Conservation (phyloP, 2,329 filamentous ascomycete species). For the Pezicula rhizophila region DNA sequence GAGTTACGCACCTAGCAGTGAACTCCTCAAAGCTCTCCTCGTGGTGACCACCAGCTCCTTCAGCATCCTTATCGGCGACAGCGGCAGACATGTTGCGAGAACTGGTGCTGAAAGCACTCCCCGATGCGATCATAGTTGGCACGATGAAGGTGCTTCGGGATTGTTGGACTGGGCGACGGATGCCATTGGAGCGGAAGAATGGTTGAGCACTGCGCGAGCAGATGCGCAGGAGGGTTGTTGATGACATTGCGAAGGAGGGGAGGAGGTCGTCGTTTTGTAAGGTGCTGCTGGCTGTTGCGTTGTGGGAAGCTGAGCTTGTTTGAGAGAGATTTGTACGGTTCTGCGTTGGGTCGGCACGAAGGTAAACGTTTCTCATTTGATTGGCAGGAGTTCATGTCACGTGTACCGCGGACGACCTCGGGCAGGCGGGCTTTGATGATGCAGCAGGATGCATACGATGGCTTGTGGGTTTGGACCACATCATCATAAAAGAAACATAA, state of each 20-base stretch:
- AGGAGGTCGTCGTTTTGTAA: constrained; percentile 2
- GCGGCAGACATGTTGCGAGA: constrained; percentile 29
- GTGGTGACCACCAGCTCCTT: constrained; percentile 54
- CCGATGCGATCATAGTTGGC: constrained; percentile 42
- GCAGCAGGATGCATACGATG: no score
- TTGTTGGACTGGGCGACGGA: constrained; percentile 50
- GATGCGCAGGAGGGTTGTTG: constrained; percentile 62
- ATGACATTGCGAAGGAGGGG: constrained; percentile 47
- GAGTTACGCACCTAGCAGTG: constrained; percentile 73
- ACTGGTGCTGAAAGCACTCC: constrained; percentile 58
- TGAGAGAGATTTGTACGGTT: neutral
- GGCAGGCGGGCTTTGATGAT: no score
- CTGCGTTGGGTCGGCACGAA: no score
- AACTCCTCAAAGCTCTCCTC: constrained; percentile 99
- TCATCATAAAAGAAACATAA: no score
- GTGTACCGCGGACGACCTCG: no score
- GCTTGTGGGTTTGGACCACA: no score
- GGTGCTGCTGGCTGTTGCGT: neutral
- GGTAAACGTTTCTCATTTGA: no score
- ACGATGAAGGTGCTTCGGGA: constrained; percentile 46
- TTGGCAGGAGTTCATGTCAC: no score
- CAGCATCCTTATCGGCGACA: constrained; percentile 45
- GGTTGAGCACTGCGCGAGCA: constrained; percentile 58
- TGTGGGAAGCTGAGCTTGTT: neutral
- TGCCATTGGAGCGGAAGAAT: constrained; percentile 58